Evolutionary conservation across 768 basidiomycete species (phyloP).

Genomic region (Boletus eberwhitei): DNA sequence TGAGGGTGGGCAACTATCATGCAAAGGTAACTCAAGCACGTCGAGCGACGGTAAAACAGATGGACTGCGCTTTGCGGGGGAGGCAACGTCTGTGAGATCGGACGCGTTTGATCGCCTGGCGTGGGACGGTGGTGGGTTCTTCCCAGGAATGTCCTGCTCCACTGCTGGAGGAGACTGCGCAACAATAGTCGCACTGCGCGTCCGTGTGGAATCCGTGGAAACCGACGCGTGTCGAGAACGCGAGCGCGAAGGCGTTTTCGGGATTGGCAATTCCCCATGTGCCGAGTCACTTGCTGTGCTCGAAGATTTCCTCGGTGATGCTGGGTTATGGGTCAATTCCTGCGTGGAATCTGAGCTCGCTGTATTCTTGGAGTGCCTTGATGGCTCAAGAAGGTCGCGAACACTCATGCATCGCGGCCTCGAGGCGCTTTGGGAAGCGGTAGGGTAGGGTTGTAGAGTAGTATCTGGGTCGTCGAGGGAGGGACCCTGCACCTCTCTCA

Average conservation of each 20-base stretch:
- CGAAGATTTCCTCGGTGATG: conserved; percentile 9
- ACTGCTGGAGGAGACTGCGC: conserved; percentile 3
- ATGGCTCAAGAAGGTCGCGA: conserved; percentile 25
- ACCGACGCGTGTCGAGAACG: conserved; percentile 20
- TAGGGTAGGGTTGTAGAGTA: not conserved
- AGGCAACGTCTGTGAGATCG: not conserved
- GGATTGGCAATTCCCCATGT: conserved; percentile 4
- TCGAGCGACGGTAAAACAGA: conserved; percentile 13
- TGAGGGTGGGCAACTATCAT: conserved; percentile 16
- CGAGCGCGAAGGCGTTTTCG: conserved; percentile 18
- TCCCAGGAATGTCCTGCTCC: conserved; percentile 3
- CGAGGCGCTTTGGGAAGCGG: conserved; percentile 1
- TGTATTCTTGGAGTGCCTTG: conserved; percentile 6
- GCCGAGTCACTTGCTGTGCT: conserved; percentile 4
- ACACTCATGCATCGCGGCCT: conserved; percentile 17
- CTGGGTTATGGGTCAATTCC: not conserved
- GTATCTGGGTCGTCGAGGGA: conserved; percentile 14
- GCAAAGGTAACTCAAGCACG: conserved; percentile 8
- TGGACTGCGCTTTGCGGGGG: not conserved
- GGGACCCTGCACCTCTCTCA: conserved; percentile 20
- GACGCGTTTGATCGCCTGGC: not conserved
- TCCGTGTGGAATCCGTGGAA: conserved; percentile 12
- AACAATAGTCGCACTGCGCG: conserved; percentile 15
- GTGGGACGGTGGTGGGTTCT: not conserved
- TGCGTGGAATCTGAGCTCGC: conserved; percentile 4